A percentile compares a stretch with the other conserved stretches of the same genome.
Conservation (phyloP, 2,329 filamentous ascomycete genomes). For the Microdochium trichocladiopsis region DNA sequence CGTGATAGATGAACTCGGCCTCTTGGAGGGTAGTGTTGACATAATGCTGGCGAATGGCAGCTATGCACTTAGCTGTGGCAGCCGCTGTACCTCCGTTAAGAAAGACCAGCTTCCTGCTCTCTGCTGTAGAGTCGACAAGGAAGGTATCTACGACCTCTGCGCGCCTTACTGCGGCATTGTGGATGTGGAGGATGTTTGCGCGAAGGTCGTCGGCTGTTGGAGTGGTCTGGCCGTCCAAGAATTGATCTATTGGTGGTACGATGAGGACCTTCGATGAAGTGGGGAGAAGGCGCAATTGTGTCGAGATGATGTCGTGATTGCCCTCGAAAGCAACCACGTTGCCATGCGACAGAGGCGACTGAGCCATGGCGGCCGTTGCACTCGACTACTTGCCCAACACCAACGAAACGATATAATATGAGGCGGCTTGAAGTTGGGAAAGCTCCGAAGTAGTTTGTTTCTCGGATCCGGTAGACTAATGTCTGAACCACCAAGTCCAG, state of each 20-base stretch:
- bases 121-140: slow-evolving; percentile 34
- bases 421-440: background rate
- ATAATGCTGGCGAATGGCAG: slow-evolving; percentile 43
- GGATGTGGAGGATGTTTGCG: slow-evolving; percentile 38
- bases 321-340: slow-evolving; percentile 56
- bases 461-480: too few relatives aligned
- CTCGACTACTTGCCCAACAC: too few relatives aligned
- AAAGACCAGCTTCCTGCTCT: slow-evolving; percentile 49
- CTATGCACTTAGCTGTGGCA: slow-evolving; percentile 47
- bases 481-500: too few relatives aligned
- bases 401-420: background rate
- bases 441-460: too few relatives aligned
- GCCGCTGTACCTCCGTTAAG: slow-evolving; percentile 51
- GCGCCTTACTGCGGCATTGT: slow-evolving; percentile 40
- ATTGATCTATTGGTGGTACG: slow-evolving; percentile 43
- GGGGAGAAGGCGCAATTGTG: slow-evolving; percentile 53
- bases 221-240: slow-evolving; percentile 25
- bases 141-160: slow-evolving; percentile 43
- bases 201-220: slow-evolving; percentile 25
- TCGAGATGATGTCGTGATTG: slow-evolving; percentile 43
- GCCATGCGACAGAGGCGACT: slow-evolving; percentile 23
- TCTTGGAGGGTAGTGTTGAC: slow-evolving; percentile 39
- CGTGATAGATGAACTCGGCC: slow-evolving; percentile 43
- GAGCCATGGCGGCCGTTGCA: background rate
- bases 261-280: slow-evolving; percentile 50